Base-by-base conservation (phyloP, 2,329 filamentous ascomycete species). In the Ascomycota sp. region DNA sequence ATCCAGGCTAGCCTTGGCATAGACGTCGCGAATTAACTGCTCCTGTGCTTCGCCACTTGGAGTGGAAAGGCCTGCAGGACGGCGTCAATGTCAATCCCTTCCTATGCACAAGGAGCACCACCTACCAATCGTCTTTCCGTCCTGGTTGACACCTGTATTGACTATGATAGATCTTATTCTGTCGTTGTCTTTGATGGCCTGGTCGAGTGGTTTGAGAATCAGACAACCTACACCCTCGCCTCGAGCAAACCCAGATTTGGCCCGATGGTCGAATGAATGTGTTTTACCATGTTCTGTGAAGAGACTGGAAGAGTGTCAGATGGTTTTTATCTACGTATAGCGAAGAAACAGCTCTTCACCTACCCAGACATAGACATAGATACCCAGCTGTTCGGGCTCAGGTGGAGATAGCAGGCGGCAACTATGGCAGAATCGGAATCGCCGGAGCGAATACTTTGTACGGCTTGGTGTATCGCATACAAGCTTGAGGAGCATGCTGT, bases 131-230 rank as follows among this genome's bases (percentile, higher is more conserved):
- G 43, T 65, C 35, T 51, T 60, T 11, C 70, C 71, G 42, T 75
- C 69, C 39, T 64, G 60, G 41, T 69, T 70, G 32, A 61, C 50
- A 3, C 58, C 62, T 4, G 57, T 63, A 11, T 55, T 60, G 25
- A 53, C 52, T 33, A 72, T 64, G 27, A 68, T 51, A 9, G 61
- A 61, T 28, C 59, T 53, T 37, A 68, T 63, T 2, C 58, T 55
- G 43, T 75, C 68, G 21, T 63, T 63, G 39, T 69, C 67, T 30
- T 45, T 49, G 21, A 70, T 44, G 2, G 70, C 70, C 37, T 65
- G 56, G 27, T 61, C 56, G 0, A 74, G 53, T 1, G 29, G 8
- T 9, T 13, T 12, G 3, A 11, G 4, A 16, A 30, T 30, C 11
- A 13, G 11, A 4, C n/a, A 55, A 6, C 55, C 66, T 13, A 62